Evolutionary conservation across 306 rosid genomes (phyloP).

Genomic region (Cucurbita moschata): DNA sequence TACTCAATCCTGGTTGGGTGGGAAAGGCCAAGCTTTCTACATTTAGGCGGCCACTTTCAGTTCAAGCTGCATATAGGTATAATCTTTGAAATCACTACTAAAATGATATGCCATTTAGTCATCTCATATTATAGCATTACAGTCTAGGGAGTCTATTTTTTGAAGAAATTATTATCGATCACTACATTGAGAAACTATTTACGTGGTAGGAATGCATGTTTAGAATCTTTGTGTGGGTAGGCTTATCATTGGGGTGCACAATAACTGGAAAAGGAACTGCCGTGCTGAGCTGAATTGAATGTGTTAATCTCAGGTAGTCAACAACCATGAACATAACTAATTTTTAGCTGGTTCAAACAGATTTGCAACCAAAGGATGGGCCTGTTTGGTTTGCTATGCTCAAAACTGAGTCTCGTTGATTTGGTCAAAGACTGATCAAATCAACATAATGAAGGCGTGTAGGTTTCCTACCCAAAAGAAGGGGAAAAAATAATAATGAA

Average conservation of each 20-base stretch:
- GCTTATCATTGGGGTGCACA: neutral
- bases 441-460: neutral
- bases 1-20: conserved; percentile 18
- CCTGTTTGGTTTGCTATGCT: neutral
- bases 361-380: neutral
- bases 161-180: neutral
- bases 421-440: neutral
- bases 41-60: conserved; percentile 33
- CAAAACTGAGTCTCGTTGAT: neutral
- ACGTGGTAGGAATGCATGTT: neutral
- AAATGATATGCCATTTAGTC: neutral
- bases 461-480: too few species aligned
- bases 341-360: neutral
- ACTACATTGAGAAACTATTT: neutral
- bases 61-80: conserved; percentile 76
- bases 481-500: neutral
- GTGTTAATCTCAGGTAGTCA: neutral
- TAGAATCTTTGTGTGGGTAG: neutral
- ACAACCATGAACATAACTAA: neutral
- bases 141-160: neutral
- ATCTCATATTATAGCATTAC: neutral
- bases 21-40: conserved; percentile 23
- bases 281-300: neutral
- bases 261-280: neutral
- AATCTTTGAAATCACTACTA: neutral